Percentiles rank a stretch among this genome's conserved stretches.
Evolutionary conservation across 345 rosid species (phyloP).

Genomic region (Stellera chamaejasme): DNA sequence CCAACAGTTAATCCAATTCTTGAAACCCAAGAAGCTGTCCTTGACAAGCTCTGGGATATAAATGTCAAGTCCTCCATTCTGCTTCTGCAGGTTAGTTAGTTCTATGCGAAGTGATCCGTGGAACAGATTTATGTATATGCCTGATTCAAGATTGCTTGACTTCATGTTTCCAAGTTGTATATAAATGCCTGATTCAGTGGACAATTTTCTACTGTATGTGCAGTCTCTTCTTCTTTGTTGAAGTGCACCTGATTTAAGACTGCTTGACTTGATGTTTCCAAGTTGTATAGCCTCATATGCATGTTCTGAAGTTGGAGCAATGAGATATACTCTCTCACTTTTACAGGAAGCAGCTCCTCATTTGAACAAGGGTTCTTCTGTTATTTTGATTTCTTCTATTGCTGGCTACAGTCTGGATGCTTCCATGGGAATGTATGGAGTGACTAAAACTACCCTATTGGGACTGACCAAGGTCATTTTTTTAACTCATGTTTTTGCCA

Average conservation of each 20-base stretch:
- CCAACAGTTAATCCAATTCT: conserved; percentile 56
- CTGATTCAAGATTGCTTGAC: not conserved
- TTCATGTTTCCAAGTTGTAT: conserved; percentile 1
- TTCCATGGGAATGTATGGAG: conserved; percentile 79
- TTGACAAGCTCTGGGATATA: conserved; percentile 86
- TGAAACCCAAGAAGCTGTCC: conserved; percentile 52
- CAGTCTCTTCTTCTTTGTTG: not conserved
- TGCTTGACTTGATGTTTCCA: not conserved
- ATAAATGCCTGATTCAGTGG: not conserved
- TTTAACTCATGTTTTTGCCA: not conserved
- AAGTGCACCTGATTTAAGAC: not conserved
- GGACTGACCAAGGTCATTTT: conserved; percentile 64
- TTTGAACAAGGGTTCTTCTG: conserved; percentile 61
- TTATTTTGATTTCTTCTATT: conserved; percentile 61
- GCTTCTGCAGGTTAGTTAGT: conserved; percentile 43
- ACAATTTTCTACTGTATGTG: not conserved
- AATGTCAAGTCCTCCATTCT: conserved; percentile 73
- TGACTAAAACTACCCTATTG: conserved; percentile 77
- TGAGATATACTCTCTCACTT: not conserved
- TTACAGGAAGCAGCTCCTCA: conserved; percentile 67
- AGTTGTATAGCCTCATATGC: not conserved
- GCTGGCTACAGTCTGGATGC: conserved; percentile 51
- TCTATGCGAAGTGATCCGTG: not conserved
- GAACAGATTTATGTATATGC: not conserved
- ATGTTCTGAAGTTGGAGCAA: not conserved